These are phyloP conservation scores for Sarcodon sp. DNA, from an alignment of 768 basidiomycete species.

Conservation along the genomic window DNA sequence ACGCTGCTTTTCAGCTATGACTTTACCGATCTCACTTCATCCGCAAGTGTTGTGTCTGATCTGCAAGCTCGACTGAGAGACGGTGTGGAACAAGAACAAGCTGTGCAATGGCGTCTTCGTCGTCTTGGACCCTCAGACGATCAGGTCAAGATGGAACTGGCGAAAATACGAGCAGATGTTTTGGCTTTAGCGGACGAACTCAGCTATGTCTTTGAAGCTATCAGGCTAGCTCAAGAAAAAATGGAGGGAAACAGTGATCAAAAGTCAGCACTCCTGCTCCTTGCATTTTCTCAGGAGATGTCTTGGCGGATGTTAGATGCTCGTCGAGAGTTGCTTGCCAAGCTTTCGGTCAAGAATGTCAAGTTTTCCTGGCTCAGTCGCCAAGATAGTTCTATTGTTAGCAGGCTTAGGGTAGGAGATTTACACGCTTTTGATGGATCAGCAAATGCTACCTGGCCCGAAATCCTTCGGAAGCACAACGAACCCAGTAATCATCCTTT, in stretches of 20 bases:
- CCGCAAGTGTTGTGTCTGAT: slow-evolving; percentile 56
- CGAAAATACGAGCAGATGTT: slow-evolving; percentile 62
- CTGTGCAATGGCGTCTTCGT: slow-evolving; percentile 23
- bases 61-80: slow-evolving; percentile 65
- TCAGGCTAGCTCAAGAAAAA: slow-evolving; percentile 73
- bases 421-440: slow-evolving; percentile 81
- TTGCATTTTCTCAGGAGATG: slow-evolving; percentile 75
- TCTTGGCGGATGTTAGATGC: slow-evolving; percentile 88
- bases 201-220: slow-evolving; percentile 74
- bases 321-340: slow-evolving; percentile 59
- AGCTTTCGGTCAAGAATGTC: slow-evolving; percentile 71
- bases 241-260: slow-evolving; percentile 51
- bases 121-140: slow-evolving; percentile 20
- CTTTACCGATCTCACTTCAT: slow-evolving; percentile 63
- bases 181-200: slow-evolving; percentile 68
- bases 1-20: slow-evolving; percentile 80
- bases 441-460: slow-evolving; percentile 71
- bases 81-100: slow-evolving; percentile 38
- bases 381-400: slow-evolving; percentile 80
- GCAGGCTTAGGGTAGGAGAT: slow-evolving; percentile 61
- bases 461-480: slow-evolving; percentile 73
- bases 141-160: slow-evolving; percentile 38
- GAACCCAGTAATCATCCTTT: slow-evolving; percentile 60
- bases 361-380: slow-evolving; percentile 76
- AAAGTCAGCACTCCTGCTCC: slow-evolving; percentile 70